Conservation (phyloP, 2,329 filamentous ascomycete genomes). For the Grosmannia clavigera region DNA sequence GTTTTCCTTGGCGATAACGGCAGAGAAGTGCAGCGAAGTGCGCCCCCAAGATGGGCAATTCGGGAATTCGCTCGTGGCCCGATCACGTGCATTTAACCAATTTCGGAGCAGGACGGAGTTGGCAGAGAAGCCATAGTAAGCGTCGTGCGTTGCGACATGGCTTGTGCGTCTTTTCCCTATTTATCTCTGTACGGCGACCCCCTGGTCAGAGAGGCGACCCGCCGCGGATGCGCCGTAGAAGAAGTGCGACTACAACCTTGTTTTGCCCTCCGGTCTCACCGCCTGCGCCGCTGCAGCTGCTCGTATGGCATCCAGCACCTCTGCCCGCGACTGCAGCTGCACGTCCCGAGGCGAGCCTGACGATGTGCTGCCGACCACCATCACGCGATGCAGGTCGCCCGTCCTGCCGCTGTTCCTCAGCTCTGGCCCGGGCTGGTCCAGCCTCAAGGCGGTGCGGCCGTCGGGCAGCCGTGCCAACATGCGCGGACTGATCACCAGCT, state of each 20-base stretch:
- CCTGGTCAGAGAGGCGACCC: neutral
- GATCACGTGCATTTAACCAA: neutral
- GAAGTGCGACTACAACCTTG: neutral
- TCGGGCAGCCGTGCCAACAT: constrained; percentile 30
- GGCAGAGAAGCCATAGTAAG: neutral
- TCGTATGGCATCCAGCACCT: constrained; percentile 15
- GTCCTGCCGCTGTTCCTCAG: constrained; percentile 32
- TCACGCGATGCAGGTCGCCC: constrained; percentile 47
- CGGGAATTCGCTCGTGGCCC: neutral
- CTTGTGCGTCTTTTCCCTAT: neutral
- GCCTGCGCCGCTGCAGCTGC: neutral
- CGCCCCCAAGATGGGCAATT: neutral
- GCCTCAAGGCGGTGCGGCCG: constrained; percentile 35
- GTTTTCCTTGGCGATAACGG: neutral
- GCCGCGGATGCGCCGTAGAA: too few relatives aligned
- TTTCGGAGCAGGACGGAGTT: neutral
- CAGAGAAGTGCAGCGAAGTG: neutral
- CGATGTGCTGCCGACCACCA: constrained; percentile 37
- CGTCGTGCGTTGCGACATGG: neutral
- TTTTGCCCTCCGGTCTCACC: neutral
- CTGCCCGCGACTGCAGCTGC: constrained; percentile 37
- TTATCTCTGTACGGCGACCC: neutral
- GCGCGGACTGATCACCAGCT: constrained; percentile 50
- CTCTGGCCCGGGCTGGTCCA: constrained; percentile 48
- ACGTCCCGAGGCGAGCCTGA: constrained; percentile 39